phyloP scores from a whole-genome alignment of 2,329 filamentous ascomycete genomes.

The Aspergillus glaucus region DNA sequence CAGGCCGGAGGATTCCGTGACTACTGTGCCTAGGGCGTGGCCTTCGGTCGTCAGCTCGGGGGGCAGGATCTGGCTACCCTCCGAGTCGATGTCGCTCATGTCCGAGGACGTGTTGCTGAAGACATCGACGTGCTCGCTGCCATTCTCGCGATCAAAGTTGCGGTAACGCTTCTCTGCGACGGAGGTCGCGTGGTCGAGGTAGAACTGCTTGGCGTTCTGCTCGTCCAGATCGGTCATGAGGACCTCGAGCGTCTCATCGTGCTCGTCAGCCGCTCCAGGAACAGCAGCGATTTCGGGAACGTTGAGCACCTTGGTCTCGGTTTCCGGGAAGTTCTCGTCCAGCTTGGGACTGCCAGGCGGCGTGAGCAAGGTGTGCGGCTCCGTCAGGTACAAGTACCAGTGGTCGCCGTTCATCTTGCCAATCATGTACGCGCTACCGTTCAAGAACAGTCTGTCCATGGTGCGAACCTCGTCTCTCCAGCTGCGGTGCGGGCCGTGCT shows the following conservation, averaged over 20 bases:
- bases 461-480: conserved; percentile 95
- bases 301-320: conserved; percentile 55
- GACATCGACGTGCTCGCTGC: conserved; percentile 59
- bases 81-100: conserved; percentile 51
- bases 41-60: conserved; percentile 85
- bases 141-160: conserved; percentile 57
- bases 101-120: conserved; percentile 69
- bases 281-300: conserved; percentile 38
- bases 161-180: conserved; percentile 78
- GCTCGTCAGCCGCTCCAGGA: conserved; percentile 27
- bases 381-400: conserved; percentile 97
- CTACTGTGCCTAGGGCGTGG: conserved; percentile 84
- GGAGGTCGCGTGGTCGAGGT: conserved; percentile 75
- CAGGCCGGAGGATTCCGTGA: conserved; percentile 83
- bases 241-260: conserved; percentile 53
- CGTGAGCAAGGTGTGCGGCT: conserved; percentile 71
- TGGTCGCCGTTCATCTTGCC: conserved; percentile 99
- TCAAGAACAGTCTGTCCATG: conserved; percentile 83
- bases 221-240: conserved; percentile 64
- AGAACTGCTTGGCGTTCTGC: conserved; percentile 61
- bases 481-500: conserved; percentile 89
- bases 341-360: conserved; percentile 68
- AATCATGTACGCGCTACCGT: conserved; percentile 97
- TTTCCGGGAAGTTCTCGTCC: conserved; percentile 45
- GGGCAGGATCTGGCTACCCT: conserved; percentile 47